phyloP scores from a whole-genome alignment of 2,329 filamentous ascomycete species.

The Sordariomycetes sp. region DNA sequence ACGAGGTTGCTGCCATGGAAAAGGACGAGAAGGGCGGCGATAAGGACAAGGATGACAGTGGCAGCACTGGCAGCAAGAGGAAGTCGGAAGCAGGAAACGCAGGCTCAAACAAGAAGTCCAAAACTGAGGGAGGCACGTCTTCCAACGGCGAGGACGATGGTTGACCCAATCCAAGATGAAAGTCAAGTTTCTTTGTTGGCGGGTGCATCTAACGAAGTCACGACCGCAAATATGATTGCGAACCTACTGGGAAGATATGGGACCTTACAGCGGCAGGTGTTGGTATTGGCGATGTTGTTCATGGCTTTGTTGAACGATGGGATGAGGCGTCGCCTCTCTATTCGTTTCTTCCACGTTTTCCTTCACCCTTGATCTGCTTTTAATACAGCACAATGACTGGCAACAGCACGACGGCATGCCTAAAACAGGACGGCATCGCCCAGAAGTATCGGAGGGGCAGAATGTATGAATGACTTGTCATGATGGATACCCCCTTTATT shows the following conservation, averaged over 20 bases:
- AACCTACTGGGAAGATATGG: background rate
- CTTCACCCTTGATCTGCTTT: slow-evolving; percentile 10
- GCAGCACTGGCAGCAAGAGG: slow-evolving; percentile 42
- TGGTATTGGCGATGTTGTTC: slow-evolving; percentile 5
- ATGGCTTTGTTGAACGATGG: slow-evolving; percentile 10
- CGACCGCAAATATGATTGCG: slow-evolving; percentile 18
- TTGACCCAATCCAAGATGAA: background rate
- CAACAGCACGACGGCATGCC: slow-evolving; percentile 22
- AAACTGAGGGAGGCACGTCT: slow-evolving; percentile 27
- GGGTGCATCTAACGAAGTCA: slow-evolving; percentile 24
- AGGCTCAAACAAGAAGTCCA: slow-evolving; percentile 47
- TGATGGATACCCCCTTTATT: slow-evolving; percentile 30
- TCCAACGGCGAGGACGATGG: background rate
- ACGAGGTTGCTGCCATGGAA: slow-evolving; percentile 89
- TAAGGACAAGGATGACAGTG: slow-evolving; percentile 9
- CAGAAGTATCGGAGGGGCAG: slow-evolving; percentile 14
- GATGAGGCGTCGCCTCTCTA: slow-evolving; percentile 2
- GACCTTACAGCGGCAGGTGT: background rate
- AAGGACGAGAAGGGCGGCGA: slow-evolving; percentile 31
- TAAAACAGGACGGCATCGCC: slow-evolving; percentile 4
- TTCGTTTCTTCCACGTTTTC: slow-evolving; percentile 6
- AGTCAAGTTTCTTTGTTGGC: no score
- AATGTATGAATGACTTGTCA: slow-evolving; percentile 35
- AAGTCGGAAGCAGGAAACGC: slow-evolving; percentile 44
- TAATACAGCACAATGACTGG: slow-evolving; percentile 28